Conservation (phyloP, 2,329 filamentous ascomycete species). For the Talaromyces sp. region DNA sequence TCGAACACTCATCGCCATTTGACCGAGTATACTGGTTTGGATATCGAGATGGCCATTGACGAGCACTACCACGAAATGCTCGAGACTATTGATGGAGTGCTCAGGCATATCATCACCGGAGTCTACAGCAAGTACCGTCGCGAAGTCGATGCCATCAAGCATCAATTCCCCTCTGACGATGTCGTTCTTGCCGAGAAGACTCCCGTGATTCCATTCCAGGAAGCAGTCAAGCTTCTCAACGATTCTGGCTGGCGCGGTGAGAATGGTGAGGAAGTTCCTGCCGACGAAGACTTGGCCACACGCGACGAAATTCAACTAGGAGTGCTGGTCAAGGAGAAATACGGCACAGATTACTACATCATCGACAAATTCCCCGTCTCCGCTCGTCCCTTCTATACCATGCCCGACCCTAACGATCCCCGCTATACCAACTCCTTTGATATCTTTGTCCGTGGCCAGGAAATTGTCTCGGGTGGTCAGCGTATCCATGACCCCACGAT, state of each 20-base stretch:
- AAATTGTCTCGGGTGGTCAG: constrained; percentile 87
- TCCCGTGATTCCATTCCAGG: constrained; percentile 70
- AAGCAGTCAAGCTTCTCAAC: constrained; percentile 75
- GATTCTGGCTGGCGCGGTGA: constrained; percentile 72
- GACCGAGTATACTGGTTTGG: constrained; percentile 89
- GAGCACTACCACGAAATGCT: constrained; percentile 87
- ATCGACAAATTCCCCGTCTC: constrained; percentile 86
- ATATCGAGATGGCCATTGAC: constrained; percentile 88
- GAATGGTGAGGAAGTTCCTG: constrained; percentile 63
- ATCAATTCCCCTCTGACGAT: constrained; percentile 80
- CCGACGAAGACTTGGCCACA: constrained; percentile 76
- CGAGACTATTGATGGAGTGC: constrained; percentile 67
- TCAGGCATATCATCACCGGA: constrained; percentile 72
- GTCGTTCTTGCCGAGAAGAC: constrained; percentile 84
- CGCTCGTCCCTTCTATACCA: constrained; percentile 86
- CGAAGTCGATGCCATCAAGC: constrained; percentile 74
- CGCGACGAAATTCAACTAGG: constrained; percentile 83
- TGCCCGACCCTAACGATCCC: constrained; percentile 69
- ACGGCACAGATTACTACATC: constrained; percentile 85
- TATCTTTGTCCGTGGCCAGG: constrained; percentile 88
- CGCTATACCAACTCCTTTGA: constrained; percentile 86
- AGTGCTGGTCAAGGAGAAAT: constrained; percentile 78
- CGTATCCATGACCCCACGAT: constrained; percentile 77
- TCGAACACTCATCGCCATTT: constrained; percentile 92
- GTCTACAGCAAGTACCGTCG: constrained; percentile 63